Base-by-base conservation (phyloP, 2,329 filamentous ascomycete genomes). In the Nemania sp. region DNA sequence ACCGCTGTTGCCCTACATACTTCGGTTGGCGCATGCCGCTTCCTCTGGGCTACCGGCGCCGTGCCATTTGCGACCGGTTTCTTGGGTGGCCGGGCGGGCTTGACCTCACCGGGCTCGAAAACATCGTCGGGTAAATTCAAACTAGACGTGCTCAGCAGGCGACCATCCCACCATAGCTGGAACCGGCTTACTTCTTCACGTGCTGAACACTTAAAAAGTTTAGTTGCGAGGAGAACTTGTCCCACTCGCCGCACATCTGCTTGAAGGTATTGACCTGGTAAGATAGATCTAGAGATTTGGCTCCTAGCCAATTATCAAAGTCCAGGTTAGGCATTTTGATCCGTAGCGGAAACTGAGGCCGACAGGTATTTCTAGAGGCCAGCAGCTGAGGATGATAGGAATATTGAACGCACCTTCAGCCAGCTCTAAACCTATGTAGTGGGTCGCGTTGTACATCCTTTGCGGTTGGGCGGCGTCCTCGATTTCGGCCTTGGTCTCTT, bases 351-450 rank as follows among this genome's bases (percentile, higher is more conserved):
- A 31, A 56, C 55, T 9, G 33, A 39, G 26, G 56, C 55, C 12
- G 46, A 33, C 11, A 23, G 17, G 19, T 15, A 14, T 28, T 22
- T 23, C 14, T 11, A 31, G 36, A 47, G 36, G 30, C 24, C 41
- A 24, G 23, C 36, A 34, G 42, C 5, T 15, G 14, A 30, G 45
- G 30, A 17, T 26, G 40, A 41, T 15, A n/a, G n/a, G 15, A 19
- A 12, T 12, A 48, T 40, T 39, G 40, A 39, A 75, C 82, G 69
- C 80, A 91, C 90, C 87, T 77, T 86, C 82, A 31, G 80, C 80
- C 50, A 97, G 75, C 64, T 93, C 88, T 42, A 97, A 79, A 30
- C 94, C 94, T 67, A 99, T 91, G 69, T 97, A 99, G 71, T 92
- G 93, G 1, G 92, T 97, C 20, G 91, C 91, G 0, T 93, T 97